A percentile compares a stretch with the other conserved stretches of the same genome.
phyloP scores from a whole-genome alignment of 139 green algal genomes.

The Zygnema cylindricum region DNA sequence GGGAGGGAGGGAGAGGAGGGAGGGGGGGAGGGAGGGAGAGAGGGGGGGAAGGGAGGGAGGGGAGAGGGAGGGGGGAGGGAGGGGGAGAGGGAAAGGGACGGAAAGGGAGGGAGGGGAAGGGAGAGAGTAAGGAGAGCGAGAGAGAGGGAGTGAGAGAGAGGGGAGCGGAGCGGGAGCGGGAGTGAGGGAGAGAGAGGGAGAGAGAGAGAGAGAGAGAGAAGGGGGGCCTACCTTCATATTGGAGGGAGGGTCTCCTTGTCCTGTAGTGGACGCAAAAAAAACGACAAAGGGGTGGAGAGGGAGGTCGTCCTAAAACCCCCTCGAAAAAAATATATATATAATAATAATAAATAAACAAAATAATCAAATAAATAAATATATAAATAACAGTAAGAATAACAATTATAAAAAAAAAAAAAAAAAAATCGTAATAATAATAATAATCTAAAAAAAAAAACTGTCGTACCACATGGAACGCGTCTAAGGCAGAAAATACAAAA shows the following conservation, averaged over 20 bases:
- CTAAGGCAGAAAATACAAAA: neutral
- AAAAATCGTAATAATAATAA: neutral
- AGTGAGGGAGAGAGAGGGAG: no score
- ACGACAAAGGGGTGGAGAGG: slow-evolving; percentile 64
- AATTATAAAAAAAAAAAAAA: slow-evolving; percentile 1
- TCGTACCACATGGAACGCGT: no score
- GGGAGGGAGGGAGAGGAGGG: no score
- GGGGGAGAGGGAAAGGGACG: no score
- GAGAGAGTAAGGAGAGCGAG: no score
- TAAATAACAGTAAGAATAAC: neutral
- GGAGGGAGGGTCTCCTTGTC: slow-evolving; percentile 86
- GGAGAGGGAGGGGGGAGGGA: no score
- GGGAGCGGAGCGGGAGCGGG: no score
- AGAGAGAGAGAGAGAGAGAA: no score
- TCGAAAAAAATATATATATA: neutral
- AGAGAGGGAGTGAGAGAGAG: no score
- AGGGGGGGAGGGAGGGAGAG: no score
- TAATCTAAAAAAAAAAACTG: neutral
- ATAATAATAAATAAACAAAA: neutral
- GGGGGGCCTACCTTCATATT: slow-evolving; percentile 86
- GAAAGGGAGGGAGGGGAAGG: no score
- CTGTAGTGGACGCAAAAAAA: slow-evolving; percentile 84
- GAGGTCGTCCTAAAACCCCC: slow-evolving; percentile 28
- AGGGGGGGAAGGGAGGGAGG: no score
- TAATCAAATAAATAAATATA: neutral